phyloP scores from a whole-genome alignment of 202 grass and related monocot genomes.

The Tripidium arundinaceum region DNA sequence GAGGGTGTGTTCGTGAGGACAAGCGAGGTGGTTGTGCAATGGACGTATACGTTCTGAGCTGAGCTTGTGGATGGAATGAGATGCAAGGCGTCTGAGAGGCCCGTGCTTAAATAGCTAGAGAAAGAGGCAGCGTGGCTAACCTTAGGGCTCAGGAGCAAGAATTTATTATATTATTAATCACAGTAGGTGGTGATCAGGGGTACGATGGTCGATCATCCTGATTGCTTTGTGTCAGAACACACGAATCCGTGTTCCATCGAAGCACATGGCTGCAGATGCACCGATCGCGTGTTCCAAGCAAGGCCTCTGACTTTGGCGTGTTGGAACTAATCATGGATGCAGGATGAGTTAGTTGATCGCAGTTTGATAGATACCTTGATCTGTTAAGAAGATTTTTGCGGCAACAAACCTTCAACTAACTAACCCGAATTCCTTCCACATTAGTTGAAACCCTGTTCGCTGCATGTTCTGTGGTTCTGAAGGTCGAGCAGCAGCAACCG shows the following conservation, averaged over 20 bases:
- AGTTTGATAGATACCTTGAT: neutral
- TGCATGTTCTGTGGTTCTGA: constrained; percentile 21
- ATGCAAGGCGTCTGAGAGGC: neutral
- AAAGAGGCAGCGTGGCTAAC: neutral
- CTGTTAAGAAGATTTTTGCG: neutral
- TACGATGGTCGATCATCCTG: constrained; percentile 15
- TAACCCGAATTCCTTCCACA: neutral
- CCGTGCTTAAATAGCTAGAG: neutral
- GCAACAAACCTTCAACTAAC: constrained; percentile 11
- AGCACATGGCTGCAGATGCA: constrained; percentile 8
- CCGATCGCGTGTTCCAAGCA: neutral
- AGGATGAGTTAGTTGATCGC: neutral
- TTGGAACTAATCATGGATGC: neutral
- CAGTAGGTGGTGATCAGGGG: neutral
- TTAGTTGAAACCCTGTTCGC: neutral
- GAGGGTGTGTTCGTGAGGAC: neutral
- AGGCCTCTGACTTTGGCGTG: constrained; percentile 1
- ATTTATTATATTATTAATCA: neutral
- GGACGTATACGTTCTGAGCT: neutral
- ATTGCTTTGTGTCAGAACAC: constrained; percentile 6
- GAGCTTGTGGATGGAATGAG: neutral
- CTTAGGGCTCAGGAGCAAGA: neutral
- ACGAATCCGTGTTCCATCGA: constrained; percentile 26
- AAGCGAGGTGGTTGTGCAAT: neutral
- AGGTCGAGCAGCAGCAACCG: neutral